Percentiles rank a stretch among this genome's conserved stretches.
These are phyloP conservation scores for Calamus simplicifolius DNA, from an alignment of 176 grass and related monocot genomes.

Conservation along the genomic window DNA sequence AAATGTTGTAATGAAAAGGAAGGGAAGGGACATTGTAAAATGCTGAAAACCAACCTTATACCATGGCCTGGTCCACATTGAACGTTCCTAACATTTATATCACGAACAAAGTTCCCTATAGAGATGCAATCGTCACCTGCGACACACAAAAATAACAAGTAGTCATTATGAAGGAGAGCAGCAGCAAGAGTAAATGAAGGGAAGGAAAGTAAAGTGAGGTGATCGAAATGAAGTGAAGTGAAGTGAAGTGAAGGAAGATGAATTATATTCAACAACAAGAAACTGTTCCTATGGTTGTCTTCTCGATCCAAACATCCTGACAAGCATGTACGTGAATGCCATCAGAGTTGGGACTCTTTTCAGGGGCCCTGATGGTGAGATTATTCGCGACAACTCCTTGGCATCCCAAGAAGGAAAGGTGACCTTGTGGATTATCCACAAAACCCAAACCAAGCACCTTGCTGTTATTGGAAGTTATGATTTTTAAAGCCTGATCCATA, in stretches of 20 bases:
- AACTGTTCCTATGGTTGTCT: constrained; percentile 19
- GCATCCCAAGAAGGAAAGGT: constrained; percentile 24
- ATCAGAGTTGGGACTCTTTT: constrained; percentile 52
- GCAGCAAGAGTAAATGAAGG: too few relatives aligned
- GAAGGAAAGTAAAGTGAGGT: too few relatives aligned
- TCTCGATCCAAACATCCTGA: constrained; percentile 18
- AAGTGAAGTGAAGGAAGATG: too few relatives aligned
- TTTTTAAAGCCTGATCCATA: constrained; percentile 22
- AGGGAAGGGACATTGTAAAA: too few relatives aligned
- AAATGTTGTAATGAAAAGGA: too few relatives aligned
- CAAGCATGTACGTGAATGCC: constrained; percentile 38
- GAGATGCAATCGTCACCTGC: constrained; percentile 63
- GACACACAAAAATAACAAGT: background rate
- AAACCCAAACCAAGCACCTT: constrained; percentile 18
- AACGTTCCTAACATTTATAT: constrained; percentile 22
- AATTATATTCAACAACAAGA: too few relatives aligned
- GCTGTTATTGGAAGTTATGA: constrained; percentile 12
- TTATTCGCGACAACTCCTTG: background rate
- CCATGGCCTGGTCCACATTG: constrained; percentile 36
- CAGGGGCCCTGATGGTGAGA: constrained; percentile 32
- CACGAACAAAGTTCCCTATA: constrained; percentile 21
- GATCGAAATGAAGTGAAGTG: too few relatives aligned
- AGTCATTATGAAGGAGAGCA: background rate
- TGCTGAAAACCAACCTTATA: constrained; percentile 24
- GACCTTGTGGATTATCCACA: constrained; percentile 35